Evolutionary conservation across 192 early-diverging fungal species (phyloP).

Genomic region (Funneliformis geosporum): DNA sequence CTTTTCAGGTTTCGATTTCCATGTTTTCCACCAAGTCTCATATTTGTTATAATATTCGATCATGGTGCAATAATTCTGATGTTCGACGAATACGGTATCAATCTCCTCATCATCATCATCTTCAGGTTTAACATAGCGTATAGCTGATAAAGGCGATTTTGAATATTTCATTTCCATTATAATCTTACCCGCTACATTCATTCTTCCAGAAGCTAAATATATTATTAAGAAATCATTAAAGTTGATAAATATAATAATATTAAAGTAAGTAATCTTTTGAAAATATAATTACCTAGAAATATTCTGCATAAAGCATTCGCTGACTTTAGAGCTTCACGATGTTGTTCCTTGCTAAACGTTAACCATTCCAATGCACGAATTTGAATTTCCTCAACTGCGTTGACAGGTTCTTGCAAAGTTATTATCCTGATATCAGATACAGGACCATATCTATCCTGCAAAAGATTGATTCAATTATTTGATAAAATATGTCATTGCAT

Average conservation of each 20-base stretch:
- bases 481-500: neutral
- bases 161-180: neutral
- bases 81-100: neutral
- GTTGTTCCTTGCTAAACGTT: conserved; percentile 4
- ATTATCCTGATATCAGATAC: neutral
- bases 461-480: neutral
- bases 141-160: conserved; percentile 1
- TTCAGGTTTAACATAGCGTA: neutral
- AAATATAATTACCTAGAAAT: neutral
- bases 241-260: neutral
- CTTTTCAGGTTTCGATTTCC: neutral
- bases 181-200: neutral
- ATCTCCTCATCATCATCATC: neutral
- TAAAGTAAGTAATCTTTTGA: neutral
- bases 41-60: neutral
- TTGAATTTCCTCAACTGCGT: neutral
- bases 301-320: conserved; percentile 17
- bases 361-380: conserved; percentile 20
- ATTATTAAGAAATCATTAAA: neutral
- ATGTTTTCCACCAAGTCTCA: neutral
- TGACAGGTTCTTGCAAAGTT: neutral
- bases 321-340: neutral
- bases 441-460: neutral
- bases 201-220: neutral
- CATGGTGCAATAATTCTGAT: neutral